These are phyloP conservation scores for Barnettozyma sucrosica DNA, from an alignment of 805 yeast genomes.

Conservation along the genomic window DNA sequence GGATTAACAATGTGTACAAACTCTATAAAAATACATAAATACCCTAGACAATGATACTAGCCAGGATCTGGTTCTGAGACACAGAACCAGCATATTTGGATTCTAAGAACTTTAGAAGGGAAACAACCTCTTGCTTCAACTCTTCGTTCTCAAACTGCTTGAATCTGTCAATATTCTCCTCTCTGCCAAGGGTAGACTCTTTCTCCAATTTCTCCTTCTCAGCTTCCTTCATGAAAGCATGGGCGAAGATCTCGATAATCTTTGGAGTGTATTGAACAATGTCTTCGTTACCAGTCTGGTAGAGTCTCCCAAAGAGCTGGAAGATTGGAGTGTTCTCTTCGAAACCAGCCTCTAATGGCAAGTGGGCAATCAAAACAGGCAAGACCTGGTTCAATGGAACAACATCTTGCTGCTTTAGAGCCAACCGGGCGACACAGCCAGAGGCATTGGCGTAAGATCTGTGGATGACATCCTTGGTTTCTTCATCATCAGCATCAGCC, in stretches of 20 bases:
- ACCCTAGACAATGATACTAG: constrained; percentile 26
- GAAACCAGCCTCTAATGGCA: constrained; percentile 82
- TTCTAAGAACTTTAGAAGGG: constrained; percentile 68
- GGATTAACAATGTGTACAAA: neutral
- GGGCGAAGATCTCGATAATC: constrained; percentile 61
- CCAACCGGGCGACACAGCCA: constrained; percentile 95
- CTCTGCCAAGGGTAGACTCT: constrained; percentile 82
- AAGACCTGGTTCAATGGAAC: constrained; percentile 75
- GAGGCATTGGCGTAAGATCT: constrained; percentile 90
- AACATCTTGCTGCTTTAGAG: constrained; percentile 60
- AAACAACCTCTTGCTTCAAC: constrained; percentile 56
- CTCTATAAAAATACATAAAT: neutral
- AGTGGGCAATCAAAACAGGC: constrained; percentile 66
- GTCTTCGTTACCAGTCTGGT: constrained; percentile 53
- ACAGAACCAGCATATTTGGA: constrained; percentile 58
- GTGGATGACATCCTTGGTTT: constrained; percentile 69
- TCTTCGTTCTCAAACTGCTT: constrained; percentile 75
- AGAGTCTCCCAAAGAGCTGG: constrained; percentile 66
- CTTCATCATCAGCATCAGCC: constrained; percentile 60
- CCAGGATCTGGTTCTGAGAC: constrained; percentile 36
- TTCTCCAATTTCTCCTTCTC: constrained; percentile 64
- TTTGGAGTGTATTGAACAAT: constrained; percentile 51
- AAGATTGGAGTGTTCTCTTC: constrained; percentile 93
- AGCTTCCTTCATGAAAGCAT: constrained; percentile 67
- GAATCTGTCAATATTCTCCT: constrained; percentile 68